A percentile compares a stretch with the other conserved stretches of the same genome.
Evolutionary conservation across 2,329 filamentous ascomycete species (phyloP).

Genomic region (Eurotiales sp.): DNA sequence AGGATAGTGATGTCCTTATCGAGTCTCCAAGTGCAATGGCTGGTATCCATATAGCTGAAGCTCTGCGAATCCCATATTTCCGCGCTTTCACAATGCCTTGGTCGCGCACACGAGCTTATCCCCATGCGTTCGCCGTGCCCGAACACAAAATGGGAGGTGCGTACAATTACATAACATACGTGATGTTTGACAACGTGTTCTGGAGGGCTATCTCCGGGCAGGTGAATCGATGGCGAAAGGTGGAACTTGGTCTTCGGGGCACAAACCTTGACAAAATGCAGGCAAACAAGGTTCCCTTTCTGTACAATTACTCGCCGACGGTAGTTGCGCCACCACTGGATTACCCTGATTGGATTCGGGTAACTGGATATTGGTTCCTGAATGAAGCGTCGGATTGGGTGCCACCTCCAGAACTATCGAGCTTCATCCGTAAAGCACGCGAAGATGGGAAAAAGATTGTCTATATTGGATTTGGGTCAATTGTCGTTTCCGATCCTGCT

Average conservation of each 20-base stretch:
- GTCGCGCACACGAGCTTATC: conserved; percentile 92
- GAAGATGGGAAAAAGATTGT: conserved; percentile 84
- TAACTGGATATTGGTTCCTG: conserved; percentile 97
- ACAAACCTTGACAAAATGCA: conserved; percentile 89
- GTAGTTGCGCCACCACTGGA: conserved; percentile 94
- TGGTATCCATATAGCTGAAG: conserved; percentile 95
- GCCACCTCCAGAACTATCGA: conserved; percentile 69
- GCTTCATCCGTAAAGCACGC: conserved; percentile 81
- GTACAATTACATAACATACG: conserved; percentile 93
- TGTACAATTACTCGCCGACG: conserved; percentile 94
- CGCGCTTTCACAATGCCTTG: conserved; percentile 98
- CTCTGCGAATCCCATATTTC: conserved; percentile 89
- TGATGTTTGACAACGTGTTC: conserved; percentile 95
- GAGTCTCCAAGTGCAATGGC: conserved; percentile 97
- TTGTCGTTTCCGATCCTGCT: conserved; percentile 84
- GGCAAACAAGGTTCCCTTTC: conserved; percentile 93
- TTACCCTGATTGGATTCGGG: conserved; percentile 95
- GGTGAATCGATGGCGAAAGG: conserved; percentile 88
- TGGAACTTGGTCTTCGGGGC: conserved; percentile 69
- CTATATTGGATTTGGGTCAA: conserved; percentile 95
- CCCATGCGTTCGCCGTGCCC: conserved; percentile 90
- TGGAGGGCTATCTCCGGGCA: conserved; percentile 92
- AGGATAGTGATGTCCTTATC: conserved; percentile 84
- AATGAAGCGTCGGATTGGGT: conserved; percentile 69
- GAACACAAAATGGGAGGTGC: conserved; percentile 91